Evolutionary conservation across 768 basidiomycete species (phyloP), one percentile per base, ranked within the genome.

Genomic region (Gloeophyllum trabeum): DNA sequence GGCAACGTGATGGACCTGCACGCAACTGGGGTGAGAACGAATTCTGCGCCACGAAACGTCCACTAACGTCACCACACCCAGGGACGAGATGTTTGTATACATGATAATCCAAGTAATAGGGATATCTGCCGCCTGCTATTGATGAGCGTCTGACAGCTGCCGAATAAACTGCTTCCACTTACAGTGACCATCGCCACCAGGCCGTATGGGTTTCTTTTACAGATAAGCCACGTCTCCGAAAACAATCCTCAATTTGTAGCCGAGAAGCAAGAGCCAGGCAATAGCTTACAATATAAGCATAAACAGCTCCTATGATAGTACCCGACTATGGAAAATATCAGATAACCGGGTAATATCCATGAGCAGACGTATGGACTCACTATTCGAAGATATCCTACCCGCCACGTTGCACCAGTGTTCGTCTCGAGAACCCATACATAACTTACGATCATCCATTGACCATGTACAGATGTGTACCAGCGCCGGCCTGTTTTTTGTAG

Each of bases 341-440:
- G n/a, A n/a, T n/a, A 25, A 25, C 24, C 19, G 14, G 39, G 28
- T 4, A 41, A 23, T 19, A 12, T 24, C 18, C 16, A 2, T n/a
- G 19, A 4, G 4, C 13, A 5, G 13, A 12, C 24, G 14, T 23
- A n/a, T 21, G 43, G 18, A 46, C 60, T 47, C 42, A 69, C 71
- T 24, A 70, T 48, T 42, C 70, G 64, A 23, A 71, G 53, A 46
- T 67, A 69, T 5, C 63, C 65, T 4, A 67, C 61, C 34, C 70
- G 56, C 63, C 67, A 71, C 5, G 70, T 72, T 30, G 71, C 70
- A n/a, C 70, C 71, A 1, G 66, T 69, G 45, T 67, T 73, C 5
- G 69, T 70, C 48, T 71, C 69, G 24, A 72, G 55, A 4, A 73
- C 69, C 69, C 69, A 72, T 1, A 73, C 54, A 50, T 69, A 70